Base-by-base conservation (phyloP, 1,139 yeast genomes). In the Saccharomyces pastorianus region DNA sequence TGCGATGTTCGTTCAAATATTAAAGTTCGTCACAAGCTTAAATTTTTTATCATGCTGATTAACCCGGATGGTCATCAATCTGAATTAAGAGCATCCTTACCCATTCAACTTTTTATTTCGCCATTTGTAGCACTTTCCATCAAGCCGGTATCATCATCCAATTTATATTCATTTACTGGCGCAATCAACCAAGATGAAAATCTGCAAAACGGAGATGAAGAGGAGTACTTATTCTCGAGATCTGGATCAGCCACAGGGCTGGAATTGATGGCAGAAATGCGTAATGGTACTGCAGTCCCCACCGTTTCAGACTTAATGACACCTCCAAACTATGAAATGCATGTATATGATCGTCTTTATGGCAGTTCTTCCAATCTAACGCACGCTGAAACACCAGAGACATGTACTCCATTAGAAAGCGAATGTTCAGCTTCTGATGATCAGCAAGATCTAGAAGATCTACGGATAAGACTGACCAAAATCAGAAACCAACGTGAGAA, bases 301-400 rank as follows among this genome's bases (percentile, higher is more conserved):
- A 54, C 61, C 5, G 56, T 59, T 11, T 62, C 66, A 6, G 59
- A 59, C 11, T 47, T 66, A 34, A 55, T 83, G 70, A 96, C 97
- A 0, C 98, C 98, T 3, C 99, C 99, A 29, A 78, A 86, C 58
- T 93, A 93, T 66, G 90, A 84, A 59, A 83, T 79, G 58, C 96
- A 89, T 67, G 81, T 89, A 34, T 88, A 87, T 70, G 99, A 93
- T 70, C 73, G 89, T 54, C 72, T 93, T 46, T 91, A 91, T 90
- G 76, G 80, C 46, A 95, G 86, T 55, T 75, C 27, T 20, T 46
- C 29, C 13, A 23, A 28, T 83, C 3, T 31, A 54, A 8, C 28
- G 9, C 29, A 14, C 1, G 14, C 49, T 23, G 17, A 34, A 20
- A 6, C 20, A 14, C n/a, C 26, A 2, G 25, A 8, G 6, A 14